phyloP scores from a whole-genome alignment of 169 alveolate species.

The Besnoitia besnoiti region DNA sequence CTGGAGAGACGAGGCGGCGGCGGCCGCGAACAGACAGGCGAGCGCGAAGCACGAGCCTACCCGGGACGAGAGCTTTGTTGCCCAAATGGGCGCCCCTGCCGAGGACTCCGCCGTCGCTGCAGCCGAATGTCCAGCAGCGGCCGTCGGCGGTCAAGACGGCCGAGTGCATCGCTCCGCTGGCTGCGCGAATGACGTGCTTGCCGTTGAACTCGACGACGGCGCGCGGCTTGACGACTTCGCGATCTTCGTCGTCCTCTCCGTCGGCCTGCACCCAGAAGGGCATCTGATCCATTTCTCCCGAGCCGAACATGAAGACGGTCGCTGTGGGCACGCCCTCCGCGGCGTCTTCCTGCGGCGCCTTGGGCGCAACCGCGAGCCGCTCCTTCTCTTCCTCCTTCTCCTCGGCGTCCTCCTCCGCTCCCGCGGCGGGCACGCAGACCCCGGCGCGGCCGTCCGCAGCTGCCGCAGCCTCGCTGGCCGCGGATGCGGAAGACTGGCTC shows the following conservation, averaged over 20 bases:
- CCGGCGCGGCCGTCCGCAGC: too few species aligned
- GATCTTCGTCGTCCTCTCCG: constrained; percentile 34
- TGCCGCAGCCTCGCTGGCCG: background rate
- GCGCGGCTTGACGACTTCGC: constrained; percentile 55
- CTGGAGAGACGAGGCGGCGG: too few species aligned
- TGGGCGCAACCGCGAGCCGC: background rate
- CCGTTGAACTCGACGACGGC: background rate
- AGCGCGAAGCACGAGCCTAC: too few species aligned
- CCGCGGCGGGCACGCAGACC: background rate
- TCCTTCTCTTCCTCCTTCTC: background rate
- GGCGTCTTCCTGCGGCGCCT: background rate
- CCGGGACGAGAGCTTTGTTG: background rate
- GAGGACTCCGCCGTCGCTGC: constrained; percentile 54
- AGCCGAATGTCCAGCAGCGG: constrained; percentile 54
- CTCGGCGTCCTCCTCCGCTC: background rate
- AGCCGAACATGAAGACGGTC: constrained; percentile 39
- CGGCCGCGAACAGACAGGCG: too few species aligned
- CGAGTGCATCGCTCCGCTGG: constrained; percentile 59
- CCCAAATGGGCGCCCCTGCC: constrained; percentile 22
- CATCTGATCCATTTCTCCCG: constrained; percentile 53
- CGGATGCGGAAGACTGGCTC: background rate
- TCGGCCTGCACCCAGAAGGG: constrained; percentile 16
- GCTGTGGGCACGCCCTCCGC: background rate
- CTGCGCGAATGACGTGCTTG: constrained; percentile 22
- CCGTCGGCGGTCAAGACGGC: constrained; percentile 51